phyloP scores from a whole-genome alignment of 108 stramenopile genomes.

The Epipyxis sp. region DNA sequence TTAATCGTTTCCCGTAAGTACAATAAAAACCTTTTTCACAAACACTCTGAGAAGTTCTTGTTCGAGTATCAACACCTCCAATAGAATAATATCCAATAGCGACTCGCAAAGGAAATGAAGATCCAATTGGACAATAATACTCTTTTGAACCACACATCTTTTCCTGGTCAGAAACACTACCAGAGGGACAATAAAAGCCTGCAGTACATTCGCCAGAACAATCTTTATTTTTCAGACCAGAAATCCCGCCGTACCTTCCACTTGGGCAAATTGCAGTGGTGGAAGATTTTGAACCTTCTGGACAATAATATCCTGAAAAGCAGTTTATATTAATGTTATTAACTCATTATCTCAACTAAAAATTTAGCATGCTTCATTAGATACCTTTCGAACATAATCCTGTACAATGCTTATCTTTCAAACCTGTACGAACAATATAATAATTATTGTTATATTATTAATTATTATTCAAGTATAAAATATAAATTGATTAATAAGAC shows the following conservation, averaged over 20 bases:
- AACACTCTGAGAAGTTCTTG: neutral
- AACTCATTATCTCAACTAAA: neutral
- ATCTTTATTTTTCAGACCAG: neutral
- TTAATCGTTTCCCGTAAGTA: neutral
- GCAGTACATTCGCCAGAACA: slow-evolving; percentile 19
- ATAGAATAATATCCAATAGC: slow-evolving; percentile 19
- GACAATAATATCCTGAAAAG: neutral
- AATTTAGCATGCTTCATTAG: neutral
- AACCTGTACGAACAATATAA: neutral
- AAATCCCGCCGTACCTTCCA: neutral
- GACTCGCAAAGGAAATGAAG: neutral
- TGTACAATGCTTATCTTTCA: neutral
- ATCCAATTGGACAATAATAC: slow-evolving; percentile 17
- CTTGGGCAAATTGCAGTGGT: neutral
- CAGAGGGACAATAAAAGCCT: slow-evolving; percentile 20
- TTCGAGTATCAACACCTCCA: slow-evolving; percentile 6
- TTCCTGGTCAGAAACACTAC: neutral
- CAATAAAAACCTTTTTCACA: slow-evolving; percentile 15
- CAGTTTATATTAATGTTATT: neutral
- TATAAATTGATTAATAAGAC: no score
- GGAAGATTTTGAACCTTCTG: neutral
- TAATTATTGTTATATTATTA: no score
- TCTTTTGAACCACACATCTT: neutral
- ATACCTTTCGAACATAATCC: neutral
- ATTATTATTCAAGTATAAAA: no score